Base-by-base conservation (phyloP, 73 alveolate species). In the Stentor roeselii region DNA sequence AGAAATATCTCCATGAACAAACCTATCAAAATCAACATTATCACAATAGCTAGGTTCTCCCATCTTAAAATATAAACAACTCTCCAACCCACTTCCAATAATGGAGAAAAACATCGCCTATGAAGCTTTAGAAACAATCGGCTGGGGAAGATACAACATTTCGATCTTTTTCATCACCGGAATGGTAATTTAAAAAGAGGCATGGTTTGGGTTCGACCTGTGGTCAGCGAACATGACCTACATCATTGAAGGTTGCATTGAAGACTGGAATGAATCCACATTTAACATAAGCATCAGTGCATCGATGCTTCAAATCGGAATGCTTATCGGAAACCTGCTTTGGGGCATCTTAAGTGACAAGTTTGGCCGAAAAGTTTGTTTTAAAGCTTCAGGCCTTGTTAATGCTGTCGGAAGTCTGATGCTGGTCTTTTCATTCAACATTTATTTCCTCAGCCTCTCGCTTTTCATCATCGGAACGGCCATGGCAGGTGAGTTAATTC, bases 401-500 rank as follows among this genome's bases (percentile, higher is more conserved):
- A 40, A 27, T 30, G 80, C 37, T 30, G 37, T 67, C 0, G 21
- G 15, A 21, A 67, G 80, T 2, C 11, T 67, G 37, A 1, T 67
- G 1, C 11, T 67, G 80, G 0, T 34, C 21, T 2, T 67, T 21
- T 67, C 80, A 0, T 11, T n/a, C 37, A 21, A 21, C 37, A 15
- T 21, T 21, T 21, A 21, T 1, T 14, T 67, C 27, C 37, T 67
- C 21, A 32, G 41, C 0, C 15, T 67, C 0, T n/a, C 41, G 27
- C 27, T 21, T 27, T 30, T 67, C 34, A n/a, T 67, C 34, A n/a
- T 67, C 11, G 80, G 80, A 21, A 67, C 37, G 11, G 80, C 42
- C 11, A 32, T 67, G 80, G 80, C 80, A 27, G 80, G 80, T 40
- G 80, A 67, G 80, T 27, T 67, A 27, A 21, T 34, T 1, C 27